These are phyloP conservation scores for Zizania latifolia DNA, from an alignment of 176 grass and related monocot species.

Conservation along the genomic window DNA sequence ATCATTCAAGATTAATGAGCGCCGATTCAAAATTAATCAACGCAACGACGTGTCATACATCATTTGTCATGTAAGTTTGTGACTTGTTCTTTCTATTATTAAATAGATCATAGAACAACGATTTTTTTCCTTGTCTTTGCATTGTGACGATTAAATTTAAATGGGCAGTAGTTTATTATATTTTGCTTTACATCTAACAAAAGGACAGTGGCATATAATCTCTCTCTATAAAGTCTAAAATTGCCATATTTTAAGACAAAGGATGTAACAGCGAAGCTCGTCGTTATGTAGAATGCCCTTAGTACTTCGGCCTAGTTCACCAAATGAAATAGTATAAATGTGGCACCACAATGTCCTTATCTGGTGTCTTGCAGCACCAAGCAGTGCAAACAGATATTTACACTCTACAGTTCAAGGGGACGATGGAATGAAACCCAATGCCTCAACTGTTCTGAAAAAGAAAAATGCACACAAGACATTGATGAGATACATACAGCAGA, in stretches of 20 bases:
- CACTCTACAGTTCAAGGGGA: background rate
- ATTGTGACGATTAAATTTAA: no score
- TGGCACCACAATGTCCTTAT: background rate
- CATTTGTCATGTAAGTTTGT: no score
- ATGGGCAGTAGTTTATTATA: no score
- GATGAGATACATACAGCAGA: slow-evolving; percentile 11
- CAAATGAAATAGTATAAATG: background rate
- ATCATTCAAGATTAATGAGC: no score
- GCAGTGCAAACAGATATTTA: background rate
- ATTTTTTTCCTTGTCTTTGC: no score
- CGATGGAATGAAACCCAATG: background rate
- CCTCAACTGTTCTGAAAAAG: slow-evolving; percentile 34
- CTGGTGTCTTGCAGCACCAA: background rate
- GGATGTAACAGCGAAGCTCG: background rate
- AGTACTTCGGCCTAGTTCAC: background rate
- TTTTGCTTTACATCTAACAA: background rate
- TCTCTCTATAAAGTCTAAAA: no score
- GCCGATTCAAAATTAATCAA: no score
- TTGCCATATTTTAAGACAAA: no score
- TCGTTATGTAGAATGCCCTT: background rate
- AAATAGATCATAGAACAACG: no score
- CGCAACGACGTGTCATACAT: no score
- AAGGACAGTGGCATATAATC: no score
- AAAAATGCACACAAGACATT: background rate
- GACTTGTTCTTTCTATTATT: no score